Conservation (phyloP, 352 stramenopile genomes). For the Pythium dissotocum region DNA sequence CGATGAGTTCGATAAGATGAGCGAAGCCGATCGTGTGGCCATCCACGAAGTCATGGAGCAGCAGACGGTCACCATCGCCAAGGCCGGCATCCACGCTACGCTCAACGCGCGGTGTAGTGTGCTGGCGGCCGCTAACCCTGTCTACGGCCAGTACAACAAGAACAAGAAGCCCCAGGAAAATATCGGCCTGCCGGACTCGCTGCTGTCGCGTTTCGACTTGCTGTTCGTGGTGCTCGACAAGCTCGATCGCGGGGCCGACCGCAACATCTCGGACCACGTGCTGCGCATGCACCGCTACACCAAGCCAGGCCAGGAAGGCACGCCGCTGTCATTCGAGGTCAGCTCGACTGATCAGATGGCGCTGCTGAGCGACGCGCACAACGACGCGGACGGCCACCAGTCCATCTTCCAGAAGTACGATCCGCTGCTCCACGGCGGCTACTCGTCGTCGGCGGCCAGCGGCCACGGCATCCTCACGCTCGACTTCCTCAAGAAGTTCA, state of each 20-base stretch:
- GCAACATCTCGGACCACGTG: slow-evolving; percentile 97
- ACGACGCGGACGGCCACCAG: slow-evolving; percentile 72
- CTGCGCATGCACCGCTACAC: slow-evolving; percentile 96
- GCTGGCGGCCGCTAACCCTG: slow-evolving; percentile 98
- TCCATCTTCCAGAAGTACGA: slow-evolving; percentile 92
- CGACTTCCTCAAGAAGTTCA: slow-evolving; percentile 99
- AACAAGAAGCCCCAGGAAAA: slow-evolving; percentile 98
- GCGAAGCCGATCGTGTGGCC: slow-evolving; percentile 96
- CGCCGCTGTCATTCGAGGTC: slow-evolving; percentile 88
- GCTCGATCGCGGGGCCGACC: slow-evolving; percentile 93
- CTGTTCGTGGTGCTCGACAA: slow-evolving; percentile 99
- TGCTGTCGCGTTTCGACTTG: slow-evolving; percentile 99
- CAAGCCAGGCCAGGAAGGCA: slow-evolving; percentile 81
- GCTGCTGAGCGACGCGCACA: slow-evolving; percentile 53
- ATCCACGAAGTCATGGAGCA: slow-evolving; percentile 99
- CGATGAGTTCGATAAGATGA: slow-evolving; percentile 99
- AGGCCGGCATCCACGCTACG: slow-evolving; percentile 98
- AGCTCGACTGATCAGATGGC: slow-evolving; percentile 82
- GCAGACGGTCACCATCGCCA: slow-evolving; percentile 99
- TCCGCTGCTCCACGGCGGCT: slow-evolving; percentile 81
- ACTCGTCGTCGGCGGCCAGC: slow-evolving; percentile 49
- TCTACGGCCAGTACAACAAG: slow-evolving; percentile 99
- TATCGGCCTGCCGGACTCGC: slow-evolving; percentile 98
- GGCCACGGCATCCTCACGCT: slow-evolving; percentile 89
- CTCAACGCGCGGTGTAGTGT: slow-evolving; percentile 99